These are phyloP conservation scores for Yamadazyma nakazawae DNA, from an alignment of 805 yeast genomes.

Conservation along the genomic window DNA sequence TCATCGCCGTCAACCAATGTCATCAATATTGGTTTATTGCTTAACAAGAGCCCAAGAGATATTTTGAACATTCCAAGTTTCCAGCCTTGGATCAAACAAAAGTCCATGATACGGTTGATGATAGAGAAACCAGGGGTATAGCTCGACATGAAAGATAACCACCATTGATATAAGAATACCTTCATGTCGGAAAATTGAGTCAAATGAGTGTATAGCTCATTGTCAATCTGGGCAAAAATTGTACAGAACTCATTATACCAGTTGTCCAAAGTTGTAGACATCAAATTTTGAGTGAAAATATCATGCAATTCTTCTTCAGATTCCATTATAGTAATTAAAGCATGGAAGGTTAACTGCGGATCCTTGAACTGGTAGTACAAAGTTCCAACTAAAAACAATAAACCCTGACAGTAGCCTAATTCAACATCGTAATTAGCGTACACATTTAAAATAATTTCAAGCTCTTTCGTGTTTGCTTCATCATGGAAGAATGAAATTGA, in stretches of 20 bases:
- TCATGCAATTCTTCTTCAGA: conserved; percentile 48
- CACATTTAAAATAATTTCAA: conserved; percentile 57
- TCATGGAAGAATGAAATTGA: conserved; percentile 45
- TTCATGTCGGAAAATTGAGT: conserved; percentile 38
- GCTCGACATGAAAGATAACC: conserved; percentile 56
- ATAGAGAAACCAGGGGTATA: conserved; percentile 54
- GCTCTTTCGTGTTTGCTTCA: conserved; percentile 40
- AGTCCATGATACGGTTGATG: conserved; percentile 50
- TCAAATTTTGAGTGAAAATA: conserved; percentile 48
- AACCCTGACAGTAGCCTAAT: conserved; percentile 68
- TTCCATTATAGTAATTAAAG: conserved; percentile 57
- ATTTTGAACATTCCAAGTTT: conserved; percentile 50
- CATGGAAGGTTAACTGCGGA: conserved; percentile 44
- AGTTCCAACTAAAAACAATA: conserved; percentile 60
- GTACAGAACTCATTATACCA: conserved; percentile 51
- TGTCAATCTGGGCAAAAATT: conserved; percentile 39
- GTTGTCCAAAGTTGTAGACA: conserved; percentile 51
- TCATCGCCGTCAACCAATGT: conserved; percentile 32
- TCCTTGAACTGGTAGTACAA: conserved; percentile 40
- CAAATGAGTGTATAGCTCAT: conserved; percentile 44
- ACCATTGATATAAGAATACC: conserved; percentile 62
- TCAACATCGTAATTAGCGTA: conserved; percentile 62
- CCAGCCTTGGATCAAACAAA: conserved; percentile 53
- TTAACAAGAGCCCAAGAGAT: conserved; percentile 49
- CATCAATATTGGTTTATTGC: conserved; percentile 46